A percentile compares a stretch with the other conserved stretches of the same genome.
Evolutionary conservation across 306 rosid genomes (phyloP).

Genomic region (Elaeagnus macrophylla): DNA sequence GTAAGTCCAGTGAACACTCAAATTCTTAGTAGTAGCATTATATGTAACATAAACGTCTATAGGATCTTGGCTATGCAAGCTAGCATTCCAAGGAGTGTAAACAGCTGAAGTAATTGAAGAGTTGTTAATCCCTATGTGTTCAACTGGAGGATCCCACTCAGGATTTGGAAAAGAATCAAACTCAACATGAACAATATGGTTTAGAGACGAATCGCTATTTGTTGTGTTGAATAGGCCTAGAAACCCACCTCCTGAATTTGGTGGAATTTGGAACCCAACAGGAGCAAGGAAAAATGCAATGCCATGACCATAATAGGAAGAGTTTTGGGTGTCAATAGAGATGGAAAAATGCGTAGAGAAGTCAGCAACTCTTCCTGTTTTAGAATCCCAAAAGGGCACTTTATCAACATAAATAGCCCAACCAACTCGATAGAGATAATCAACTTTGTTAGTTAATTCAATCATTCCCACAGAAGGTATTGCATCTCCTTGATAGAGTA

Average conservation of each 20-base stretch:
- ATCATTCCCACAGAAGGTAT: not conserved
- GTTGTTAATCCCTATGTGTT: not conserved
- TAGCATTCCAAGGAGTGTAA: not conserved
- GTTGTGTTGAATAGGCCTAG: conserved; percentile 28
- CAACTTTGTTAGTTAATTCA: not conserved
- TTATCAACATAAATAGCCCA: conserved; percentile 27
- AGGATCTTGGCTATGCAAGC: not conserved
- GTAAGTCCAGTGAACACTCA: not conserved
- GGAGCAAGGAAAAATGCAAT: conserved; percentile 30
- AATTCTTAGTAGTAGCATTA: not conserved
- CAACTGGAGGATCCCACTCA: not conserved
- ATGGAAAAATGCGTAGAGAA: conserved; percentile 27
- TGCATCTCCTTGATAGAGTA: not conserved
- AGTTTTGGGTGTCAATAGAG: not conserved
- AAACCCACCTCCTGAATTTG: conserved; percentile 22
- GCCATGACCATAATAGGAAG: conserved; percentile 20
- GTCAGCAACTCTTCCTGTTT: conserved; percentile 4
- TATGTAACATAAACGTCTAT: not conserved
- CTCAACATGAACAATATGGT: conserved; percentile 11
- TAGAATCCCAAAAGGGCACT: conserved; percentile 29
- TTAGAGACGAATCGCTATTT: not conserved
- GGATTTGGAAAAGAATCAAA: not conserved
- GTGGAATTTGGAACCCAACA: conserved; percentile 1
- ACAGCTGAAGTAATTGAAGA: not conserved
- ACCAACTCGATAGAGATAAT: conserved; percentile 12